Percentiles rank a stretch among this genome's conserved stretches.
phyloP scores from a whole-genome alignment of 352 stramenopile species.

The Pythium oligandrum region DNA sequence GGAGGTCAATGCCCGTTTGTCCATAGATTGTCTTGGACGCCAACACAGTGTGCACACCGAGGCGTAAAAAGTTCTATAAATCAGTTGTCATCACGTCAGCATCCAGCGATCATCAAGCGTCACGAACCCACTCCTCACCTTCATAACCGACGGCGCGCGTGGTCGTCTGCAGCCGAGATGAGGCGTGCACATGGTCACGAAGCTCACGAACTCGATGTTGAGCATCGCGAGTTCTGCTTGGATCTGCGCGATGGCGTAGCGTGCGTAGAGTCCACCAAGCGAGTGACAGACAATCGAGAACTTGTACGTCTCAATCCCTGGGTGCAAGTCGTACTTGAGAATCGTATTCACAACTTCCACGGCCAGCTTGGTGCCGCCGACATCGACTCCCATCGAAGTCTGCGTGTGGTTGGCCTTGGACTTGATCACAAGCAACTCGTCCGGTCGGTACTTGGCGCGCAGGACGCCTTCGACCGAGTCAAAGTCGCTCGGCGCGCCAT shows the following conservation, averaged over 20 bases:
- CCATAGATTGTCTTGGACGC: slow-evolving; percentile 61
- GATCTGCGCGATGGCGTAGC: slow-evolving; percentile 61
- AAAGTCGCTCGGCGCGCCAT: slow-evolving; percentile 69
- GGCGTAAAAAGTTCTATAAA: slow-evolving; percentile 57
- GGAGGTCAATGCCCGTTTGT: slow-evolving; percentile 66
- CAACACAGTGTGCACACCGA: slow-evolving; percentile 69
- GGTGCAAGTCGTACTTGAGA: slow-evolving; percentile 55
- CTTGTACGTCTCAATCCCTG: slow-evolving; percentile 46
- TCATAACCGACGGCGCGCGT: slow-evolving; percentile 51
- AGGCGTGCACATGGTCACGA: slow-evolving; percentile 75
- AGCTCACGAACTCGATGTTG: slow-evolving; percentile 65
- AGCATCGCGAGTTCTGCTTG: slow-evolving; percentile 48
- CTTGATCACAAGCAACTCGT: slow-evolving; percentile 66
- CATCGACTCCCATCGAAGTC: slow-evolving; percentile 62
- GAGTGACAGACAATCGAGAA: slow-evolving; percentile 71
- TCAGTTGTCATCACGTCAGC: not conserved
- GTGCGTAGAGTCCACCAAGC: slow-evolving; percentile 69
- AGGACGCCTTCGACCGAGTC: slow-evolving; percentile 47
- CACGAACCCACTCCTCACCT: slow-evolving; percentile 24
- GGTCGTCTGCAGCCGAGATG: slow-evolving; percentile 71
- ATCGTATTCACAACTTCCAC: slow-evolving; percentile 56
- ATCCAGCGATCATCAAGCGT: too few relatives aligned
- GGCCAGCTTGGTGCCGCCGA: slow-evolving; percentile 57
- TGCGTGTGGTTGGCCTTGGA: slow-evolving; percentile 51
- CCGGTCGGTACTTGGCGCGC: slow-evolving; percentile 30